Conservation (phyloP, 106 monocot genomes). For the Alisma plantagoaquatica region DNA sequence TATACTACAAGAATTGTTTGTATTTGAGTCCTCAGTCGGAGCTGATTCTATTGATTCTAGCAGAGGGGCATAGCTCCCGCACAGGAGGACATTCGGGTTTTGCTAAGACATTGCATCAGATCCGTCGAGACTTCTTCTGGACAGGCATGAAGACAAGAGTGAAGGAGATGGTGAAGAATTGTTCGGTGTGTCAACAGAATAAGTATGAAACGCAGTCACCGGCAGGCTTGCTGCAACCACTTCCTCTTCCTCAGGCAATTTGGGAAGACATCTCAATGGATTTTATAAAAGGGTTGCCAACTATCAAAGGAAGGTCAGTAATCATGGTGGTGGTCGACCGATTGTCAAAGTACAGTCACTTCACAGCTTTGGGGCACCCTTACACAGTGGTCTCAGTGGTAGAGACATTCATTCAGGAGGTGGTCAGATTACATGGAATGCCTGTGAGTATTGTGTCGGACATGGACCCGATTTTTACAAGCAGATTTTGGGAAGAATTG, state of each 20-base stretch:
- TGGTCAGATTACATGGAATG: not conserved
- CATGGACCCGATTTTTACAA: not conserved
- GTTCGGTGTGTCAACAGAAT: not conserved
- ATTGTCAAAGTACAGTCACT: not conserved
- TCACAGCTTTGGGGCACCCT: not conserved
- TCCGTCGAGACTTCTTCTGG: not conserved
- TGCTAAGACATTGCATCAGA: not conserved
- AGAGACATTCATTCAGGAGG: not conserved
- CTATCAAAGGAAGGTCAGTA: not conserved
- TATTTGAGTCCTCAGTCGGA: not conserved
- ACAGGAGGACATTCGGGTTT: not conserved
- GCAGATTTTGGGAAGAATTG: constrained; percentile 5
- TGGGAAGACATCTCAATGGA: constrained; percentile 8
- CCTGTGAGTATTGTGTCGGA: not conserved
- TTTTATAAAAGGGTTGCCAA: constrained; percentile 1
- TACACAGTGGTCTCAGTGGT: not conserved
- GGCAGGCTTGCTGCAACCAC: not conserved
- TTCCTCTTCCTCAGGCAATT: not conserved
- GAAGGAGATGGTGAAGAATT: not conserved
- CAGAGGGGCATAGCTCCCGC: not conserved
- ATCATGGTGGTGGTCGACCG: not conserved
- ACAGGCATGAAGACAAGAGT: not conserved
- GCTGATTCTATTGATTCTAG: not conserved
- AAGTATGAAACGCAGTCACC: not conserved
- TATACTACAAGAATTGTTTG: not conserved